Conservation (phyloP, 805 yeast species). For the Hanseniaspora guilliermondii region DNA sequence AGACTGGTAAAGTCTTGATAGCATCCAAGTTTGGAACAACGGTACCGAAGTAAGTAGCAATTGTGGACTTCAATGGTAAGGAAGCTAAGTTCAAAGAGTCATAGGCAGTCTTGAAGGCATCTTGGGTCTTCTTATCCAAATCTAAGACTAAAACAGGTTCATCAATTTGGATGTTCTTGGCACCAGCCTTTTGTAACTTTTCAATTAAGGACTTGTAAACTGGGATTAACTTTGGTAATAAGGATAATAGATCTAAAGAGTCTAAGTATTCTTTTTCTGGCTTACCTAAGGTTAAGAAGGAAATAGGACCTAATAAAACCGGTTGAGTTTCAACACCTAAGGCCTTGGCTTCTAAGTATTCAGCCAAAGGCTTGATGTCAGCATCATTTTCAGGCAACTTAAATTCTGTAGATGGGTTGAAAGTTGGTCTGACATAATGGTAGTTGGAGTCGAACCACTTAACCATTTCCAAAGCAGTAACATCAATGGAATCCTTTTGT, state of each 20-base stretch:
- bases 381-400: slow-evolving; percentile 68
- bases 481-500: slow-evolving; percentile 95
- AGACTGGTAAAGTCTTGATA: slow-evolving; percentile 78
- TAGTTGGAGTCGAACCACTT: slow-evolving; percentile 99
- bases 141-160: slow-evolving; percentile 95
- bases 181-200: slow-evolving; percentile 90
- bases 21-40: slow-evolving; percentile 92
- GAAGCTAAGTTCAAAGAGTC: slow-evolving; percentile 32
- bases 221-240: slow-evolving; percentile 81
- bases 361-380: slow-evolving; percentile 74
- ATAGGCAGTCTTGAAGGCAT: slow-evolving; percentile 81
- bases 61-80: slow-evolving; percentile 50
- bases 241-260: slow-evolving; percentile 71
- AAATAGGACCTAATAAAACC: slow-evolving; percentile 90
- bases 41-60: slow-evolving; percentile 95
- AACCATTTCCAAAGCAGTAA: slow-evolving; percentile 98
- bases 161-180: slow-evolving; percentile 86
- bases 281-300: slow-evolving; percentile 90
- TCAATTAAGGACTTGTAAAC: slow-evolving; percentile 80
- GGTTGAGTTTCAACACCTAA: slow-evolving; percentile 96
- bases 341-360: slow-evolving; percentile 94
- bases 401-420: slow-evolving; percentile 88
- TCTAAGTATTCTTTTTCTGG: slow-evolving; percentile 96
- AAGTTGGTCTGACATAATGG: slow-evolving; percentile 99
- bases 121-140: slow-evolving; percentile 69